Evolutionary conservation across 345 rosid species (phyloP), one percentile per base, ranked within the genome.

Genomic region (Populus deltoides): DNA sequence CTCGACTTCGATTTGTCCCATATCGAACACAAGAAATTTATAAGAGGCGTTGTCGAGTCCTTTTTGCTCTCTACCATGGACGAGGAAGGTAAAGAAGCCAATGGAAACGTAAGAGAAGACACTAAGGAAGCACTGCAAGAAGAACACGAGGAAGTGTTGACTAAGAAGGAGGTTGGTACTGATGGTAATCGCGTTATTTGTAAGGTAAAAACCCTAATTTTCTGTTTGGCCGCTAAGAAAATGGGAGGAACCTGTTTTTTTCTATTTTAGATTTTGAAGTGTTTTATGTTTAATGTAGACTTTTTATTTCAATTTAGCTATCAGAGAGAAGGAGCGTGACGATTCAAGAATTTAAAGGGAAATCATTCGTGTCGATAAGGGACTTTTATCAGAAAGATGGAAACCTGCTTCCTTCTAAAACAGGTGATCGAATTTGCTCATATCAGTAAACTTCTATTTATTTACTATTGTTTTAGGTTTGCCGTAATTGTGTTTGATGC

Each of bases 1-100:
- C 90, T 91, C 69, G 92, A 90, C 66, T 16, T 91, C 81, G 94
- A 90, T 69, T 89, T 93, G 66, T 85, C 90, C 0, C 85, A 70
- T 16, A 13, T 72, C 27, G 41, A 83, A 66, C 80, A 77, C 79
- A 90, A 79, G 87, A 83, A 63, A 71, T 84, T 89, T 11, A 78
- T 94, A 47, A 85, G 98, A 79, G 81, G 80, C 73, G 86, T 93
- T 5, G 55, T 94, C 20, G 96, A 93, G 77, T 82, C 87, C 53
- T 92, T 85, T 78, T 82, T 94, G 72, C 83, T 92, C 36, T 85
- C 93, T 13, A 66, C 77, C 38, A 59, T 75, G 3, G 87, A 59
- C 25, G 78, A 55, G 45, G 80, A 75, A 17, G 80, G 53, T 24
- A 59, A 80, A 59, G 76, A 55, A 45, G 51, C 57, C 13, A 72